Evolutionary conservation across 192 early-diverging fungal genomes (phyloP), one percentile per base, ranked within the genome.

Genomic region (Umbelopsis sp.): DNA sequence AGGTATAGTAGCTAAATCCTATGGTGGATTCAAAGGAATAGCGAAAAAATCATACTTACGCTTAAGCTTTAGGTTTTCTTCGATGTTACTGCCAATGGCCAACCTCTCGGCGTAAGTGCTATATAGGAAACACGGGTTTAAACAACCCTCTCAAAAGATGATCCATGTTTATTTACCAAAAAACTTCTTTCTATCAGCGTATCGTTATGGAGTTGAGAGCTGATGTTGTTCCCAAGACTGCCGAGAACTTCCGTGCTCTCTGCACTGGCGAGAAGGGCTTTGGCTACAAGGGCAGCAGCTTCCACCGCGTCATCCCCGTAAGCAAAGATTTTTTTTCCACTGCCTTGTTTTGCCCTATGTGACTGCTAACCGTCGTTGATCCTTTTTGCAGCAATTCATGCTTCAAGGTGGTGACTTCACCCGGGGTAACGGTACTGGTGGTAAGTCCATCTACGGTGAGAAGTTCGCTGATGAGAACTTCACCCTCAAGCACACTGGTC

Each of bases 221-320:
- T 49, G 87, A 93, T 73, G 84, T 89, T 74, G 82, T 83, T 67
- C 91, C 91, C 77, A 88, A 84, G 80, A 89, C 87, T 30, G 96
- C 95, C 74, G 96, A 99, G 84, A 99, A 99, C 93, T 99, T 98
- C 88, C 92, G 94, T 51, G 92, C 92, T 72, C 90, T 98, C 78
- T 99, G 96, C 88, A 98, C 96, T 75, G 93, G 94, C 71, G 96
- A 98, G 78, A 90, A 97, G 80, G 94, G 95, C 49, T 91, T 87
- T 67, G 90, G 91, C 45, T 95, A 91, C 83, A 85, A 86, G 69
- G 84, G 82, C 46, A 89, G 81, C 52, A 77, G 50, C 44, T 95
- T 97, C 90, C 95, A 97, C 86, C 89, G 95, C 70, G 82, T 97
- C 82, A 89, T 94, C 85, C 83, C 78, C 70, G 55, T 61, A 35